Percentiles rank a stretch among this genome's conserved stretches.
phyloP scores from a whole-genome alignment of 2,329 filamentous ascomycete species.

The Penicillium corylophilum region DNA sequence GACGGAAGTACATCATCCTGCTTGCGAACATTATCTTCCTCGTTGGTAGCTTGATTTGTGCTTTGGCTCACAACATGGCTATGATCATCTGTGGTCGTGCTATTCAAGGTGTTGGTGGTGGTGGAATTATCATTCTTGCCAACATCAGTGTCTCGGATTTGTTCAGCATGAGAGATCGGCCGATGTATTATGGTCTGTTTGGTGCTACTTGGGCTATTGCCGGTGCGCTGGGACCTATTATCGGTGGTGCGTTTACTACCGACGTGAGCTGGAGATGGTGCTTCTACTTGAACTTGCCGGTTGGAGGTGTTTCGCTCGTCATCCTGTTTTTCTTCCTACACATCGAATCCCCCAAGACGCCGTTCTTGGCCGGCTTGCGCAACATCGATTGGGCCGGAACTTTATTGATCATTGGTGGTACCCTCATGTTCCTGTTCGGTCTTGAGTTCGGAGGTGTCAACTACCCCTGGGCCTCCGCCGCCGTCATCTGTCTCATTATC shows the following conservation, averaged over 20 bases:
- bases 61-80: constrained; percentile 56
- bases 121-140: constrained; percentile 62
- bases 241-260: constrained; percentile 62
- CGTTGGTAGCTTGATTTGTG: constrained; percentile 61
- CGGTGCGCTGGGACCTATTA: constrained; percentile 58
- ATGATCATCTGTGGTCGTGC: constrained; percentile 64
- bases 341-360: constrained; percentile 61
- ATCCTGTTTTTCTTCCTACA: constrained; percentile 62
- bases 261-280: constrained; percentile 62
- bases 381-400: constrained; percentile 66
- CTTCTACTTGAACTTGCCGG: constrained; percentile 62
- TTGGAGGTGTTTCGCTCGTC: constrained; percentile 59
- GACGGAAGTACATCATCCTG: constrained; percentile 62
- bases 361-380: constrained; percentile 56
- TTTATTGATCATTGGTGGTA: constrained; percentile 68
- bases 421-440: constrained; percentile 81
- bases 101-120: constrained; percentile 63
- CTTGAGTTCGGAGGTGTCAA: constrained; percentile 78
- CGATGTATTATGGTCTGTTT: constrained; percentile 63
- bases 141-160: constrained; percentile 65
- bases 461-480: constrained; percentile 72
- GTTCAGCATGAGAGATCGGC: constrained; percentile 60
- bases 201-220: constrained; percentile 63
- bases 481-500: constrained; percentile 73
- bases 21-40: constrained; percentile 62